Evolutionary conservation across 306 rosid genomes (phyloP).

Genomic region (Vachellia collinsii): DNA sequence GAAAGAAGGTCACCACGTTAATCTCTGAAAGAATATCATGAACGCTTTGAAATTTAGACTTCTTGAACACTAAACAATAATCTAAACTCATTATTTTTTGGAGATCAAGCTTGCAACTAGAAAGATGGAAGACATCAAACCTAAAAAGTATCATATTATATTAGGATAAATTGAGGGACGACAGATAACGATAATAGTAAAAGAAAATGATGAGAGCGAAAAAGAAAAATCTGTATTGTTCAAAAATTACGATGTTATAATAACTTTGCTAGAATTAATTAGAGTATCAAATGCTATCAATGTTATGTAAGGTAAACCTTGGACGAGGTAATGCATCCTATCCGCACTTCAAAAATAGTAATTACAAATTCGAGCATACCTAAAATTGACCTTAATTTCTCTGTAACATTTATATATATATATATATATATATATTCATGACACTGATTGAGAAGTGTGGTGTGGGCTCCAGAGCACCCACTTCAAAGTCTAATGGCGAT

Average conservation of each 20-base stretch:
- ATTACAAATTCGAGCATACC: neutral
- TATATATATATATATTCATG: neutral
- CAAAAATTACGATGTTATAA: neutral
- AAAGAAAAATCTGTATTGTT: neutral
- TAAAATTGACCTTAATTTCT: neutral
- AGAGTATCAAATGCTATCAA: neutral
- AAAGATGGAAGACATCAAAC: neutral
- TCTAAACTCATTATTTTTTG: neutral
- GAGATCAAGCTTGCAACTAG: neutral
- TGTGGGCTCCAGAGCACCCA: slow-evolving; percentile 3
- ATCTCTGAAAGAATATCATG: neutral
- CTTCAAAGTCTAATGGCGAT: neutral
- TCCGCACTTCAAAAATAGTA: neutral
- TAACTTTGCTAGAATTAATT: neutral
- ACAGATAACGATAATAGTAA: neutral
- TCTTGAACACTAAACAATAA: neutral
- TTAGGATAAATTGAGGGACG: neutral
- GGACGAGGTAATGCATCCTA: neutral
- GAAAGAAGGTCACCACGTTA: neutral
- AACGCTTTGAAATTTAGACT: neutral
- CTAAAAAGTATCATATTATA: neutral
- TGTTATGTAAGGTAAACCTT: neutral
- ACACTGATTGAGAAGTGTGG: neutral
- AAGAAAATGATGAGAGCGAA: neutral
- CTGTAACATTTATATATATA: neutral